Conservation (phyloP, 768 basidiomycete species). For the Suillus sp. region DNA sequence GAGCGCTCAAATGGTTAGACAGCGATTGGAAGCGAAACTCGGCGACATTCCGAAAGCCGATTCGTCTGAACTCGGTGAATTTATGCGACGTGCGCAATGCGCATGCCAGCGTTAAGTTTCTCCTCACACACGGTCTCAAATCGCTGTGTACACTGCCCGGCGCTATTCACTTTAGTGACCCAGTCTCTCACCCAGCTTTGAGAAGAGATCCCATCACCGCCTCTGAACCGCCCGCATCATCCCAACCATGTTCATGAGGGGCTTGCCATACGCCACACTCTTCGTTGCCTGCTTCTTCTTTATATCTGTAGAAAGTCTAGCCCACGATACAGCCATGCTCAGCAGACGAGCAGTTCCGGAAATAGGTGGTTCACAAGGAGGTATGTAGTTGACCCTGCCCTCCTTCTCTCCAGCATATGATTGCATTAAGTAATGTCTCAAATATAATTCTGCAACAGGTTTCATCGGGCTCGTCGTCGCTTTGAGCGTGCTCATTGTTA, state of each 20-base stretch:
- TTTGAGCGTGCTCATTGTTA: constrained; percentile 54
- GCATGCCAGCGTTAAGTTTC: constrained; percentile 1
- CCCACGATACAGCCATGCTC: background rate
- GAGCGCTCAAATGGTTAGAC: no score
- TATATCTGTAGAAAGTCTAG: background rate
- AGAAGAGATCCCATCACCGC: background rate
- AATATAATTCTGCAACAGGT: constrained; percentile 34
- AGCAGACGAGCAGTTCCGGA: constrained; percentile 42
- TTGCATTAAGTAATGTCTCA: background rate
- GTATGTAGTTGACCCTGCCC: constrained; percentile 33
- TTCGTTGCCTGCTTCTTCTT: background rate
- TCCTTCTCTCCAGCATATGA: background rate
- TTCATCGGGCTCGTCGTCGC: constrained; percentile 64
- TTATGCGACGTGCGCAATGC: background rate
- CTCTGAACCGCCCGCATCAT: background rate
- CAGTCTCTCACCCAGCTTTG: background rate
- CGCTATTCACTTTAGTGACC: background rate
- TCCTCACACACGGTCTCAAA: constrained; percentile 5
- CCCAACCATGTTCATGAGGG: background rate
- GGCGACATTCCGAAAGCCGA: constrained; percentile 1
- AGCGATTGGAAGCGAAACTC: background rate
- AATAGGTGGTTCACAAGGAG: constrained; percentile 52
- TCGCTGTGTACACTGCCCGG: background rate
- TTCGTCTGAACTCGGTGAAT: background rate
- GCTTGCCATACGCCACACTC: background rate